Conservation (phyloP, 2,329 filamentous ascomycete species). For the Westerdykella sp. region DNA sequence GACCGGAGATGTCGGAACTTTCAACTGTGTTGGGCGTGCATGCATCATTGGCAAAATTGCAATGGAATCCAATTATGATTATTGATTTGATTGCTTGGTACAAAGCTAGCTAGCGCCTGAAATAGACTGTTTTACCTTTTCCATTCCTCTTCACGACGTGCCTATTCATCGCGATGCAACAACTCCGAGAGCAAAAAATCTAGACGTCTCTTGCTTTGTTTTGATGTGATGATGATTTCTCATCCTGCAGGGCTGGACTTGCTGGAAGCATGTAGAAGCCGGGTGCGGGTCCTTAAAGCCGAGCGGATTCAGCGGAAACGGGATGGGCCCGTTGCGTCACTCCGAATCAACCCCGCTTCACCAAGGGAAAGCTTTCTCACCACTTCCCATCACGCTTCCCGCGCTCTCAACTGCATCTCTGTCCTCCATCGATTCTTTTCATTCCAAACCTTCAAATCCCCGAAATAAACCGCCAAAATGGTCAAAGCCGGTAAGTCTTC, state of each 20-base stretch:
- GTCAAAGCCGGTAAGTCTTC: slow-evolving; percentile 84
- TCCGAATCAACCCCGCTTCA: slow-evolving; percentile 26
- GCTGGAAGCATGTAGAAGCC: slow-evolving; percentile 8
- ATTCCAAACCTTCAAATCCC: slow-evolving; percentile 11
- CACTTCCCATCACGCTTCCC: slow-evolving; percentile 6
- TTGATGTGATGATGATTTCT: slow-evolving; percentile 19
- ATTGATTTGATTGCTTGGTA: too few relatives aligned
- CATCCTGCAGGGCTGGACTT: slow-evolving; percentile 21
- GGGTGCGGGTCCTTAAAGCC: too few relatives aligned
- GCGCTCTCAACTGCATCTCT: slow-evolving; percentile 6
- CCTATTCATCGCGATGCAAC: too few relatives aligned
- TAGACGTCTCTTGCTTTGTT: too few relatives aligned
- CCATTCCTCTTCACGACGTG: too few relatives aligned
- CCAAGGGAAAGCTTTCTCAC: not conserved
- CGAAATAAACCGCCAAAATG: slow-evolving; percentile 66
- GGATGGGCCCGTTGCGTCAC: slow-evolving; percentile 27
- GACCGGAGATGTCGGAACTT: too few relatives aligned
- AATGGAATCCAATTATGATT: not conserved
- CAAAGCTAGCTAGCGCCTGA: too few relatives aligned
- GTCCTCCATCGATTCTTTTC: slow-evolving; percentile 3
- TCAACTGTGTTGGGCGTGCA: too few relatives aligned
- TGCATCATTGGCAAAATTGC: too few relatives aligned
- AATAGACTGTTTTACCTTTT: too few relatives aligned
- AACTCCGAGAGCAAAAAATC: too few relatives aligned
- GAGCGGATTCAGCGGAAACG: too few relatives aligned